Evolutionary conservation across 2,329 filamentous ascomycete species (phyloP).

Genomic region (Colletotrichum orchidophilum): DNA sequence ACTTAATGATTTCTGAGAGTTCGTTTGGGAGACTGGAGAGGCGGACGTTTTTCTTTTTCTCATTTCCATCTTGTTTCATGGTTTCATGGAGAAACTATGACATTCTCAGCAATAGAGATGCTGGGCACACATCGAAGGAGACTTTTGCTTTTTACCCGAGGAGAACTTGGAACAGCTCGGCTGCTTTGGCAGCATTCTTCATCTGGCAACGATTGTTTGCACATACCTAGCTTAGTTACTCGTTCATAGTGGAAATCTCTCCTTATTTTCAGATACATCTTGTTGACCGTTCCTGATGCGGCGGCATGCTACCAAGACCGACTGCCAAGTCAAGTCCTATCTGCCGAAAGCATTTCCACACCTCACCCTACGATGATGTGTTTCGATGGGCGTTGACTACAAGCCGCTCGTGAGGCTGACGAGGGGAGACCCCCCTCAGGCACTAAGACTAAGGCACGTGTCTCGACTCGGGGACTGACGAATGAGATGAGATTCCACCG

Average conservation of each 20-base stretch:
- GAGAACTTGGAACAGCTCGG: not conserved
- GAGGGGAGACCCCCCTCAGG: not conserved
- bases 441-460: not conserved
- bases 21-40: not conserved
- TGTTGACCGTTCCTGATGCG: not conserved
- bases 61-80: not conserved
- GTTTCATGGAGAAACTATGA: not conserved
- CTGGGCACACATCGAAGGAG: not conserved
- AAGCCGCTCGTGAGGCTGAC: not conserved
- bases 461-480: not conserved
- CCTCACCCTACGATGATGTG: not conserved
- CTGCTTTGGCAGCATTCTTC: not conserved
- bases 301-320: not conserved
- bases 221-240: conserved; percentile 1
- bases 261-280: not conserved
- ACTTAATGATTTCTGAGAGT: not conserved
- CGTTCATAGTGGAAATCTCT: not conserved
- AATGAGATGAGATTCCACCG: not conserved
- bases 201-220: conserved; percentile 2
- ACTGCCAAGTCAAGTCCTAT: not conserved
- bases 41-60: not conserved
- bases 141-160: not conserved
- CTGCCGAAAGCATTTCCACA: not conserved
- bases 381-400: not conserved
- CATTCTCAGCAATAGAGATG: not conserved